A percentile compares a stretch with the other conserved stretches of the same genome.
These are phyloP conservation scores for Lactarius deliciosus DNA, from an alignment of 768 basidiomycete species.

Conservation along the genomic window DNA sequence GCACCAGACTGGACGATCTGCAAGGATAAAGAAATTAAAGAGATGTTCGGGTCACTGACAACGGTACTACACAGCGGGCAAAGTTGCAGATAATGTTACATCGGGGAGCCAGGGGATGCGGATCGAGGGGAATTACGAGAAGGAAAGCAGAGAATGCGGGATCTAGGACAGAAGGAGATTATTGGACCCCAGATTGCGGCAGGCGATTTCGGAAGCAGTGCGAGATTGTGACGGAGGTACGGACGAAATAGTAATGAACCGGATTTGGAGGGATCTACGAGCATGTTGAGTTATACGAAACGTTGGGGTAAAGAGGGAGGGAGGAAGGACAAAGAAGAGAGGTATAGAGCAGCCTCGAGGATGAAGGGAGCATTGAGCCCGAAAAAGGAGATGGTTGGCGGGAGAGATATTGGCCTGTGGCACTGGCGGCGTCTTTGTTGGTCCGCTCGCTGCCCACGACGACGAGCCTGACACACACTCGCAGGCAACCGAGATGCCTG, in stretches of 20 bases:
- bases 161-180: constrained; percentile 10
- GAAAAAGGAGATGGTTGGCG: constrained; percentile 22
- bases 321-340: not conserved
- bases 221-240: constrained; percentile 16
- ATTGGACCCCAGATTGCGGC: constrained; percentile 2
- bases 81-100: not conserved
- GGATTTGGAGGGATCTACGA: constrained; percentile 23
- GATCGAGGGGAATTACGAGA: constrained; percentile 22
- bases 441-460: constrained; percentile 21
- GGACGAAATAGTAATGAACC: constrained; percentile 18
- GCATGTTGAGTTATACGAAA: not conserved
- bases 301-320: not conserved
- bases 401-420: constrained; percentile 17
- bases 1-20: not conserved
- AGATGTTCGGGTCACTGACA: not conserved
- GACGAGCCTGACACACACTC: constrained; percentile 12
- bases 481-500: constrained; percentile 48
- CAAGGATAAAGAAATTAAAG: not conserved
- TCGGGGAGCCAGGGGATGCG: not conserved
- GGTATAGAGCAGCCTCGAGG: constrained; percentile 12
- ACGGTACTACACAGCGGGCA: not conserved
- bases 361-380: constrained; percentile 25
- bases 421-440: constrained; percentile 2
- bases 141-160: constrained; percentile 14
- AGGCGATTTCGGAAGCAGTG: constrained; percentile 18